Conservation (phyloP, 768 basidiomycete species). For the Mycena leptocephala region DNA sequence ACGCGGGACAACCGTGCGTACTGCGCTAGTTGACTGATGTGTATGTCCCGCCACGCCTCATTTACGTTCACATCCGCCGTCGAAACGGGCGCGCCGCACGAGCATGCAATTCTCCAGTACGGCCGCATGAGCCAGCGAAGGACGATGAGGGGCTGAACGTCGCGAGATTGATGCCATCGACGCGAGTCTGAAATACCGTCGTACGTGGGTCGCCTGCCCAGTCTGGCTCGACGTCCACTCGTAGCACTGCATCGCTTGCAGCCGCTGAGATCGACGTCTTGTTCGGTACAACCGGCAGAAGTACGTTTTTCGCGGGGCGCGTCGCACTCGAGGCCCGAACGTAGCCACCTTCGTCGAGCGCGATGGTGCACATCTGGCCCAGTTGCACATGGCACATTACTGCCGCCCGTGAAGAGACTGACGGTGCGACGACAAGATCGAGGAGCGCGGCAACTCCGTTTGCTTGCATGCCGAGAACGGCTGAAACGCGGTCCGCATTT, state of each 20-base stretch:
- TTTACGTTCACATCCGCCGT: background rate
- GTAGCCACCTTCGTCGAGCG: background rate
- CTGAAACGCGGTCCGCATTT: background rate
- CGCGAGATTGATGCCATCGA: background rate
- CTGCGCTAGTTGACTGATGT: background rate
- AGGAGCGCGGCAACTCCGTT: background rate
- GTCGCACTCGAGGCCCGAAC: background rate
- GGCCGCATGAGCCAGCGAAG: background rate
- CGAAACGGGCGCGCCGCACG: background rate
- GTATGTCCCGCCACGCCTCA: background rate
- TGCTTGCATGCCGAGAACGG: background rate
- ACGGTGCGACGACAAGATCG: background rate
- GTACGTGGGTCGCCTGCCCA: background rate
- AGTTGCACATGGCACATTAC: background rate
- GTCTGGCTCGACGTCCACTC: background rate
- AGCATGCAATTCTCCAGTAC: background rate
- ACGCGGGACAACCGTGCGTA: background rate
- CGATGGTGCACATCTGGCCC: background rate
- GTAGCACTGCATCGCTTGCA: background rate
- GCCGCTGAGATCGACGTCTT: background rate
- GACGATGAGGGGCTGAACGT: background rate
- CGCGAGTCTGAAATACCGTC: background rate
- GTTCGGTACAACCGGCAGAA: background rate
- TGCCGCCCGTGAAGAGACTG: background rate
- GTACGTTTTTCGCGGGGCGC: background rate